Conservation (phyloP, 106 monocot genomes). For the Iris macrosiphon region DNA sequence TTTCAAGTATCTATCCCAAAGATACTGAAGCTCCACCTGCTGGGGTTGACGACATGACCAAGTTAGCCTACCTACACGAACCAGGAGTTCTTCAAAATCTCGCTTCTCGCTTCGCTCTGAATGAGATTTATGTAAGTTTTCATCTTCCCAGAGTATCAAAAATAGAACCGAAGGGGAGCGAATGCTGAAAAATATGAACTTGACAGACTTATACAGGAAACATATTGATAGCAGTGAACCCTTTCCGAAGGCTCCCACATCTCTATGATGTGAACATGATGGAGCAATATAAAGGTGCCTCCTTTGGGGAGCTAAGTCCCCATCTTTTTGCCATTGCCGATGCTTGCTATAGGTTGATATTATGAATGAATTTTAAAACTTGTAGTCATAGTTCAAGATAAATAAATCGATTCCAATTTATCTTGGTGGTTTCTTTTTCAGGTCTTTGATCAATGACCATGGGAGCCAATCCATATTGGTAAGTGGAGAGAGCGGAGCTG, state of each 20-base stretch:
- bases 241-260: constrained; percentile 81
- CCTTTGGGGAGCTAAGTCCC: constrained; percentile 88
- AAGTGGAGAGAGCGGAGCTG: constrained; percentile 95
- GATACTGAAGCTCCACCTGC: constrained; percentile 87
- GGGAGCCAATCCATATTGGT: constrained; percentile 90
- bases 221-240: constrained; percentile 92
- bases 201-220: constrained; percentile 93
- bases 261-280: constrained; percentile 91
- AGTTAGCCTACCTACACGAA: constrained; percentile 92
- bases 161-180: background rate
- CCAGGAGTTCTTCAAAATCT: constrained; percentile 95
- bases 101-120: constrained; percentile 60
- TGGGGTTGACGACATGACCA: constrained; percentile 98
- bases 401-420: background rate
- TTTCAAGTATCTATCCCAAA: constrained; percentile 77
- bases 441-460: constrained; percentile 83
- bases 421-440: constrained; percentile 7
- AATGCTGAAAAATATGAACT: constrained; percentile 9
- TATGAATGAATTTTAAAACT: background rate
- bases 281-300: constrained; percentile 93
- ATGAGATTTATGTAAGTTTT: constrained; percentile 82
- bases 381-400: background rate
- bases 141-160: background rate
- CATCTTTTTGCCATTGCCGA: constrained; percentile 96
- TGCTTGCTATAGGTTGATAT: constrained; percentile 73